Percentiles rank a stretch among this genome's conserved stretches.
phyloP scores from a whole-genome alignment of 352 stramenopile species.

The Phytophthora europaea region DNA sequence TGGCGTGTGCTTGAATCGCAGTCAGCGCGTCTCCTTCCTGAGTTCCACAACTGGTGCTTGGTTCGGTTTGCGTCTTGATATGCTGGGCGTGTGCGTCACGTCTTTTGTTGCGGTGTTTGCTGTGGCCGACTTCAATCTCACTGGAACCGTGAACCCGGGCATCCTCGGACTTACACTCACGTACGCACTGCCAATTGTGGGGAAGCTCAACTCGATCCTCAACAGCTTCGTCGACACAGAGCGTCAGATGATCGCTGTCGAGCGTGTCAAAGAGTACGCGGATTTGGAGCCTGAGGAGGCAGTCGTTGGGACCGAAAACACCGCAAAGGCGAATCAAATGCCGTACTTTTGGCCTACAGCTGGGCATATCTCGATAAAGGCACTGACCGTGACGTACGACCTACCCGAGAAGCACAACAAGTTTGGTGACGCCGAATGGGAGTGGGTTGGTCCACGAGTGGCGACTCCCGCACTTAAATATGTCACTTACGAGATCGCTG shows the following conservation, averaged over 20 bases:
- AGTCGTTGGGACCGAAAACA: constrained; percentile 17
- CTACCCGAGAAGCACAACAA: constrained; percentile 17
- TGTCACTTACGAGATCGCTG: constrained; percentile 57
- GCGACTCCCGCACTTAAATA: constrained; percentile 49
- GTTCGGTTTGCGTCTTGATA: constrained; percentile 89
- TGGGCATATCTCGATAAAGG: constrained; percentile 62
- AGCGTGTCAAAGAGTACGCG: constrained; percentile 89
- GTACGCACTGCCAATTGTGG: constrained; percentile 91
- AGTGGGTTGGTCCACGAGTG: constrained; percentile 29
- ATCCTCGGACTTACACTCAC: constrained; percentile 92
- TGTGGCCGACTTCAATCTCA: constrained; percentile 74
- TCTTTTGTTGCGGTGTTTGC: constrained; percentile 85
- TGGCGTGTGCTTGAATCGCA: constrained; percentile 59
- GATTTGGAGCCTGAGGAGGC: constrained; percentile 63
- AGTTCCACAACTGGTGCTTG: constrained; percentile 78
- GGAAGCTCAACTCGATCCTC: constrained; percentile 88
- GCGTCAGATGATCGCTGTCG: constrained; percentile 93
- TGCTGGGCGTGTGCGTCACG: constrained; percentile 85
- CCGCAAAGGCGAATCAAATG: constrained; percentile 17
- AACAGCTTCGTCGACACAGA: constrained; percentile 91
- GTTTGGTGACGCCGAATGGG: constrained; percentile 29
- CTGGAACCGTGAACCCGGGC: constrained; percentile 65
- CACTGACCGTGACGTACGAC: constrained; percentile 56
- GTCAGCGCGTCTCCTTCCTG: constrained; percentile 84
- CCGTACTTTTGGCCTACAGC: constrained; percentile 45